A percentile compares a stretch with the other conserved stretches of the same genome.
These are phyloP conservation scores for Termitomyces titanicus DNA, from an alignment of 768 basidiomycete species.

Conservation along the genomic window DNA sequence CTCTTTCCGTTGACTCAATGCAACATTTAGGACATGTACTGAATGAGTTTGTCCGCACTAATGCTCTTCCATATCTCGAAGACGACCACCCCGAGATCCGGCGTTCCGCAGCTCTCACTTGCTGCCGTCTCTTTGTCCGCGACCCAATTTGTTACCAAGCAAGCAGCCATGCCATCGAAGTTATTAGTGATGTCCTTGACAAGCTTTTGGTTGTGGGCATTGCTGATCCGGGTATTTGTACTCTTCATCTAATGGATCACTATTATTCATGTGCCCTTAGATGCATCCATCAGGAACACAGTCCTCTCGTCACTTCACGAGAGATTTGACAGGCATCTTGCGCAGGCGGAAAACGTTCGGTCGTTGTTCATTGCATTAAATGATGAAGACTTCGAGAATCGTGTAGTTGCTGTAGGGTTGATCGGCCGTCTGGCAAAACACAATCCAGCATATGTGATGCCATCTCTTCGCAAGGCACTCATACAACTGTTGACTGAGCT, in stretches of 20 bases:
- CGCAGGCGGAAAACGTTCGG: conserved; percentile 97
- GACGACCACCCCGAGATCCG: conserved; percentile 88
- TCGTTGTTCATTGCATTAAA: conserved; percentile 96
- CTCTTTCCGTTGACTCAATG: conserved; percentile 1
- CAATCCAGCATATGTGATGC: conserved; percentile 99
- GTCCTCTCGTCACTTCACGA: conserved; percentile 87
- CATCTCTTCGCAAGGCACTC: conserved; percentile 89
- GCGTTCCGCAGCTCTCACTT: conserved; percentile 86
- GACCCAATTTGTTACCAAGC: conserved; percentile 97
- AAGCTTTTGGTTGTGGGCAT: conserved; percentile 94
- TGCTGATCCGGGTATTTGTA: conserved; percentile 80
- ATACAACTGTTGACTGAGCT: conserved; percentile 96
- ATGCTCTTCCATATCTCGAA: conserved; percentile 91
- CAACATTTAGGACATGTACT: conserved; percentile 73
- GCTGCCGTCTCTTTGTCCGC: conserved; percentile 86
- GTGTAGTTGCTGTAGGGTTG: conserved; percentile 83
- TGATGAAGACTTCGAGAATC: conserved; percentile 93
- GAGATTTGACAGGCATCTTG: conserved; percentile 93
- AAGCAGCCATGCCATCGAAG: conserved; percentile 92
- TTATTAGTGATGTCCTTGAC: conserved; percentile 97
- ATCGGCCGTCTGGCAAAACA: conserved; percentile 93
- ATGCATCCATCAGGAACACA: conserved; percentile 77
- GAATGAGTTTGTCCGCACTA: conserved; percentile 92
- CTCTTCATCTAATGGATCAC: conserved; percentile 3
- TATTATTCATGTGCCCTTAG: conserved; percentile 30